Percentiles rank a stretch among this genome's conserved stretches.
Evolutionary conservation across 1,284 basidiomycete genomes (phyloP).

Genomic region (Apiotrichum porosum): DNA sequence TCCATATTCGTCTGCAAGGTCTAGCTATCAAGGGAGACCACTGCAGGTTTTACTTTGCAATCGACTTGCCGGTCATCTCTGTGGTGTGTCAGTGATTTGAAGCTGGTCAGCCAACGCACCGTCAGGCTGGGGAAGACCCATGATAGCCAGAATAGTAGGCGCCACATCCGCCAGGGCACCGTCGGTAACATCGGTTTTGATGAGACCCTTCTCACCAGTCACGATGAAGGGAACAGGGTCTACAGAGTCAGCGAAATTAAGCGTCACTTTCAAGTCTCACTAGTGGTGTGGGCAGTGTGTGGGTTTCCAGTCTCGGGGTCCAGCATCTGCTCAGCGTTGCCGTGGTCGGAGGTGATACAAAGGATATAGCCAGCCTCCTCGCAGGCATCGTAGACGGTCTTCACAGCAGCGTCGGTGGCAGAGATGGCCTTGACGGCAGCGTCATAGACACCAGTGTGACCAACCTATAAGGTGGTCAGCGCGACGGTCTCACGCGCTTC

Average conservation of each 20-base stretch:
- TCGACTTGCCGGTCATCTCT: conserved; percentile 21
- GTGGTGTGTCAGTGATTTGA: not conserved
- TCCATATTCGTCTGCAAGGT: too few relatives aligned
- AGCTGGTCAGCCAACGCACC: conserved; percentile 16
- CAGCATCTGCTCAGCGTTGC: conserved; percentile 79
- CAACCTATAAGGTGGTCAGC: too few relatives aligned
- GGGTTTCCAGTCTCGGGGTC: conserved; percentile 75
- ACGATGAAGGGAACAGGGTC: conserved; percentile 79
- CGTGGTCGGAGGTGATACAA: conserved; percentile 84
- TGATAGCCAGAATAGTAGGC: conserved; percentile 71
- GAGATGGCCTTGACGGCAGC: conserved; percentile 79
- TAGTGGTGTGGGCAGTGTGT: conserved; percentile 55
- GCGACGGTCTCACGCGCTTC: too few relatives aligned
- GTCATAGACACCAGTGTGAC: conserved; percentile 82
- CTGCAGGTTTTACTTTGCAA: conserved; percentile 7
- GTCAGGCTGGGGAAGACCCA: conserved; percentile 53
- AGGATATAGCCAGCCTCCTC: conserved; percentile 77
- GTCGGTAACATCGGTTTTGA: conserved; percentile 54
- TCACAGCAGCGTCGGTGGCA: conserved; percentile 78
- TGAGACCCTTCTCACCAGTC: conserved; percentile 57
- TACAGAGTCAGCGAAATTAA: conserved; percentile 34
- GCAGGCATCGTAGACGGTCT: conserved; percentile 76
- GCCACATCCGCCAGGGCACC: conserved; percentile 83
- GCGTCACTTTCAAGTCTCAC: conserved; percentile 16
- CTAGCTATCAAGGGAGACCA: not conserved